Evolutionary conservation across 352 stramenopile species (phyloP).

Genomic region (Phytophthora sojae): DNA sequence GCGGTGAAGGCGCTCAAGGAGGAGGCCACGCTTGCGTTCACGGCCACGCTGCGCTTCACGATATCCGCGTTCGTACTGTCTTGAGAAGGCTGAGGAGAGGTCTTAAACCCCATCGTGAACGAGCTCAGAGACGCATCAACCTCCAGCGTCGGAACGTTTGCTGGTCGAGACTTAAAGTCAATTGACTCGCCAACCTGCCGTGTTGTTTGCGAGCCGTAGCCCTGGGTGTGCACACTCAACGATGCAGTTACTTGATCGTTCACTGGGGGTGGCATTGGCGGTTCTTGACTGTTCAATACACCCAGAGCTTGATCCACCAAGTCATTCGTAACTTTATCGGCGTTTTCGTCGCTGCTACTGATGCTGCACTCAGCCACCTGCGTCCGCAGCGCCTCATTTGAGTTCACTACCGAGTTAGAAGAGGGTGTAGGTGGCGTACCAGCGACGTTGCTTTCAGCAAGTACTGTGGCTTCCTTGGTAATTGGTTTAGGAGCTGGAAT

Average conservation of each 20-base stretch:
- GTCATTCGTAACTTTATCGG: slow-evolving; percentile 17
- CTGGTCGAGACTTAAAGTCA: not conserved
- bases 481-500: not conserved
- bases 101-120: slow-evolving; percentile 52
- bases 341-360: slow-evolving; percentile 8
- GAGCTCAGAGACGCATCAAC: slow-evolving; percentile 49
- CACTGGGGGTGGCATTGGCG: slow-evolving; percentile 8
- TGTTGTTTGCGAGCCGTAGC: slow-evolving; percentile 3
- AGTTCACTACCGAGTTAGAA: not conserved
- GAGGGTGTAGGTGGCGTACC: not conserved
- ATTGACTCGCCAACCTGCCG: not conserved
- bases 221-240: slow-evolving; percentile 18
- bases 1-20: slow-evolving; percentile 54
- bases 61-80: not conserved
- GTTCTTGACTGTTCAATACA: slow-evolving; percentile 42
- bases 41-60: not conserved
- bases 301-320: slow-evolving; percentile 38
- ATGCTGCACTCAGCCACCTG: not conserved
- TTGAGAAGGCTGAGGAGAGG: not conserved
- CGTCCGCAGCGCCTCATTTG: not conserved
- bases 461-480: not conserved
- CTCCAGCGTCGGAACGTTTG: not conserved
- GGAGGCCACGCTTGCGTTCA: slow-evolving; percentile 25
- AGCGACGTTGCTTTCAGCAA: not conserved
- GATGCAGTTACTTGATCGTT: slow-evolving; percentile 17